Conservation (phyloP, 2,329 filamentous ascomycete genomes). For the Botryotinia globosa region DNA sequence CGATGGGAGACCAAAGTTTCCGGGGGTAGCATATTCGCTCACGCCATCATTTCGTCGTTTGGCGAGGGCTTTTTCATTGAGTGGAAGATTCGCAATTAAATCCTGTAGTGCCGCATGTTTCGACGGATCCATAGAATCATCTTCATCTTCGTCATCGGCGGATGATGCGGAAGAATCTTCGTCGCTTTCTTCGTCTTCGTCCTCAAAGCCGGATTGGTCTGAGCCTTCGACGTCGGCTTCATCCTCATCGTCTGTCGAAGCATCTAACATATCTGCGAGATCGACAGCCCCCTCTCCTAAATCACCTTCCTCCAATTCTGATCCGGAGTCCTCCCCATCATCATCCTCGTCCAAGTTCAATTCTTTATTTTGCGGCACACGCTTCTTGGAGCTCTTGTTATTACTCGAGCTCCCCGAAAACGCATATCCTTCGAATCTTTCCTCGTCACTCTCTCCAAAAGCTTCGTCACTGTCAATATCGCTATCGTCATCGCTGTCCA, state of each 20-base stretch:
- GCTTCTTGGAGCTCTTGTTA: conserved; percentile 51
- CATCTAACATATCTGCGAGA: conserved; percentile 30
- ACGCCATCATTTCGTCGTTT: conserved; percentile 44
- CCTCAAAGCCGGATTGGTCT: conserved; percentile 45
- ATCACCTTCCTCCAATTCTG: conserved; percentile 67
- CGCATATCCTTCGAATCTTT: conserved; percentile 64
- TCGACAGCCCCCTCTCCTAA: conserved; percentile 44
- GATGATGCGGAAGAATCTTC: conserved; percentile 52
- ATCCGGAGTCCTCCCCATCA: conserved; percentile 40
- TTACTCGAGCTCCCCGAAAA: conserved; percentile 54
- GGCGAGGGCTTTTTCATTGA: conserved; percentile 32
- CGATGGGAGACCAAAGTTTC: conserved; percentile 55
- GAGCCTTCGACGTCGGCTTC: conserved; percentile 21
- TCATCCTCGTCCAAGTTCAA: conserved; percentile 52
- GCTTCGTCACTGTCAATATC: conserved; percentile 71
- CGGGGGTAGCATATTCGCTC: conserved; percentile 61
- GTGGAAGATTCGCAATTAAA: conserved; percentile 64
- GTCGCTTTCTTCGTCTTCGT: conserved; percentile 50
- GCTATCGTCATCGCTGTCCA: conserved; percentile 64
- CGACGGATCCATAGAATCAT: conserved; percentile 43
- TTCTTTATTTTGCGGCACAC: conserved; percentile 45
- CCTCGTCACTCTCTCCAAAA: conserved; percentile 69
- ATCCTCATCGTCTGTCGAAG: conserved; percentile 73
- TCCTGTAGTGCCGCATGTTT: conserved; percentile 64
- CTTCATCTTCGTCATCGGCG: conserved; percentile 45